Conservation (phyloP, 225 moss, liverwort and hornwort species). For the Asterella californica region DNA sequence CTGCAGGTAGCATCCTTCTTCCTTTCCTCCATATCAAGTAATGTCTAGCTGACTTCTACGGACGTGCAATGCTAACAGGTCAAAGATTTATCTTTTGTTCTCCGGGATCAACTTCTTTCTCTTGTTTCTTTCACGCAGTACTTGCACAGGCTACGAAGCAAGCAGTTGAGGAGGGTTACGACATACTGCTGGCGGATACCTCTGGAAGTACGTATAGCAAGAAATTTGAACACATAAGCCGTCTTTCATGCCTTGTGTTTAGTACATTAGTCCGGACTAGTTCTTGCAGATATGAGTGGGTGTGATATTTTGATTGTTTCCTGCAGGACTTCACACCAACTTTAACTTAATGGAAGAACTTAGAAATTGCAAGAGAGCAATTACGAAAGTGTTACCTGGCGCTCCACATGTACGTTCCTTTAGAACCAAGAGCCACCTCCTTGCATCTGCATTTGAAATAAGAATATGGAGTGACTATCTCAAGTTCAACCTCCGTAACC, state of each 20-base stretch:
- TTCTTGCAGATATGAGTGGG: not conserved
- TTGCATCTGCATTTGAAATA: not conserved
- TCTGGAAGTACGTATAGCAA: constrained; percentile 74
- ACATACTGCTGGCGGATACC: constrained; percentile 85
- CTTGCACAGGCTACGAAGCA: constrained; percentile 75
- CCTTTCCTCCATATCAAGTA: no score
- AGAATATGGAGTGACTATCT: not conserved
- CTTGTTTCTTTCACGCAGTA: constrained; percentile 42
- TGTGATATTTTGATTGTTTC: not conserved
- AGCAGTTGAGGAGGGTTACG: constrained; percentile 68
- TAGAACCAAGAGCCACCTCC: not conserved
- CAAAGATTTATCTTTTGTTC: not conserved
- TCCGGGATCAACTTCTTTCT: not conserved
- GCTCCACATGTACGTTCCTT: constrained; percentile 74
- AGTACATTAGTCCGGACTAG: not conserved
- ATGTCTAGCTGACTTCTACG: not conserved
- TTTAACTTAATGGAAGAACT: constrained; percentile 96
- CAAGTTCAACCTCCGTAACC: not conserved
- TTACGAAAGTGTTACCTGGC: constrained; percentile 68
- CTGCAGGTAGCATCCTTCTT: constrained; percentile 45
- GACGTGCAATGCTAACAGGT: not conserved
- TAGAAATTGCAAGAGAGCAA: constrained; percentile 81
- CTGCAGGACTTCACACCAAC: constrained; percentile 87
- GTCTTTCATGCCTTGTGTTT: not conserved
- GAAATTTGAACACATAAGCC: not conserved